Evolutionary conservation across 2,329 filamentous ascomycete genomes (phyloP).

Genomic region (Metarhizium robertsii): DNA sequence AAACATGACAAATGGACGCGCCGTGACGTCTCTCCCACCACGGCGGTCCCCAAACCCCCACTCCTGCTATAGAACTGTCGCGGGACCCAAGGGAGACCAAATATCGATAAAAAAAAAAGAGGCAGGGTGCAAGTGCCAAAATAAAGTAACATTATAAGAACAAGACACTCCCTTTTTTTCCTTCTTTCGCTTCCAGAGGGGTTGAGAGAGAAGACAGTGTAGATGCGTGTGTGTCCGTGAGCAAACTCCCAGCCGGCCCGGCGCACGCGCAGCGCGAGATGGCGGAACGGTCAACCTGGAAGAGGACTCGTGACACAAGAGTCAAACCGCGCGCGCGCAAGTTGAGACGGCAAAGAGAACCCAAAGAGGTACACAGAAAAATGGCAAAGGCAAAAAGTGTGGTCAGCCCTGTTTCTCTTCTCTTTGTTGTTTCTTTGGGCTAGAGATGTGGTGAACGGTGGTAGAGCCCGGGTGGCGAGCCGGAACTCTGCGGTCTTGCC

Average conservation of each 20-base stretch:
- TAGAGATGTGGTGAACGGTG: neutral
- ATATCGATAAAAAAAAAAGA: neutral
- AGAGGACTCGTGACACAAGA: neutral
- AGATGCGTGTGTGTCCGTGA: neutral
- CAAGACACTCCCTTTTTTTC: neutral
- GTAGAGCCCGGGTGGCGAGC: neutral
- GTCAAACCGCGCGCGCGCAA: neutral
- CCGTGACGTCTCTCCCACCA: slow-evolving; percentile 56
- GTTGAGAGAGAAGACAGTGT: slow-evolving; percentile 61
- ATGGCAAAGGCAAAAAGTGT: slow-evolving; percentile 2
- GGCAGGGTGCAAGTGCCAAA: neutral
- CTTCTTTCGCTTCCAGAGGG: slow-evolving; percentile 13
- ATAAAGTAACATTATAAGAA: neutral
- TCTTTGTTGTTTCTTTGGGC: neutral
- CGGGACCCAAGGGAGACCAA: slow-evolving; percentile 20
- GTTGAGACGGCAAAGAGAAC: neutral
- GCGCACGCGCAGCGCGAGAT: neutral
- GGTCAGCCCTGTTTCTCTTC: slow-evolving; percentile 4
- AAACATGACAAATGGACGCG: slow-evolving; percentile 19
- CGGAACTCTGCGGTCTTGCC: neutral
- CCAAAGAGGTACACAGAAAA: neutral
- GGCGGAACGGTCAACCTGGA: neutral
- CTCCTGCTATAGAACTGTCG: slow-evolving; percentile 35
- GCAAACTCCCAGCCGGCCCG: slow-evolving; percentile 14
- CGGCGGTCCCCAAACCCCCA: slow-evolving; percentile 27